Evolutionary conservation across 2,329 filamentous ascomycete species (phyloP), one percentile per base, ranked within the genome.

Genomic region (Cyclaneusma minus): DNA sequence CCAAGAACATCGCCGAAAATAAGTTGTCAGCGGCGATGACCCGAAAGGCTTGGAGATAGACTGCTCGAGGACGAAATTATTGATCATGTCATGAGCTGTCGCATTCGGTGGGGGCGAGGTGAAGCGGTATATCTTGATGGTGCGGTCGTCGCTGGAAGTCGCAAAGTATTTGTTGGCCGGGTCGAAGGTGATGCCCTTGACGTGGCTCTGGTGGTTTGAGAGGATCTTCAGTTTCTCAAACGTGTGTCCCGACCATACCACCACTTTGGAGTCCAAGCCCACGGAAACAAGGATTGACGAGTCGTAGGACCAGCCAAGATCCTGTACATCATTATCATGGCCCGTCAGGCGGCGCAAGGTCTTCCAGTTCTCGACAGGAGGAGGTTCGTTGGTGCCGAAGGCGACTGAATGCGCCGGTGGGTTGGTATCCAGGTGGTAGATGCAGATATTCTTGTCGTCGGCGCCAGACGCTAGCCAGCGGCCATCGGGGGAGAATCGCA

Each of bases 131-230:
- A 98, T 82, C 50, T 92, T 92, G 53, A 98, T 92, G 3, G 84
- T 87, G 32, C 89, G 74, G 51, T 98, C 89, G 50, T 98, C 89
- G 54, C 84, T 93, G 3, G 91, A 85, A 0, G 91, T 98, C 10
- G 91, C 89, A 52, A 98, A 98, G 60, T 93, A 98, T 49, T 95
- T 98, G 58, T 95, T 95, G 21, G 89, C 89, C 1, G 89, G 89
- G 47, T 98, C 89, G 47, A 98, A 98, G 0, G 87, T 93, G 43
- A 98, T 91, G 35, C 91, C 89, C 51, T 98, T 98, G 56, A 98
- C 89, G 49, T 95, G 91, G 49, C 84, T 94, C 50, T 92, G 83
- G 52, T 98, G 89, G 31, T 85, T 77, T 3, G 84, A 74, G 4
- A 98, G 59, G 3, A 83, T 87, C 64, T 95, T 95, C 38, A 98